Percentiles rank a stretch among this genome's conserved stretches.
Conservation (phyloP, 345 rosid species). For the Mallotus nudiflorus region DNA sequence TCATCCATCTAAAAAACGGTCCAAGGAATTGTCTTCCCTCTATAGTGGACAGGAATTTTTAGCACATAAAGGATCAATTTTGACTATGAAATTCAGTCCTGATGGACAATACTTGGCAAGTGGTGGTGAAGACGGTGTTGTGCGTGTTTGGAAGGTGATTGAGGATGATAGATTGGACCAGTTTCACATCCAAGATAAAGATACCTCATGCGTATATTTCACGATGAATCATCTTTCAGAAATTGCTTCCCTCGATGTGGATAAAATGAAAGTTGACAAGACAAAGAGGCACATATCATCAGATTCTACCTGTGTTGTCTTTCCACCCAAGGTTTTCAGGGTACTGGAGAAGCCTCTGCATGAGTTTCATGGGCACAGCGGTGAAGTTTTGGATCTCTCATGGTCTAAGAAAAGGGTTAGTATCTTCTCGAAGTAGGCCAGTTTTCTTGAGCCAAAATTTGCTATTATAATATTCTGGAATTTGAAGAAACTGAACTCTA, state of each 20-base stretch:
- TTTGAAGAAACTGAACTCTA: neutral
- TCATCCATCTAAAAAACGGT: slow-evolving; percentile 41
- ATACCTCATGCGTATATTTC: slow-evolving; percentile 53
- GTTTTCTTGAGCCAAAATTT: slow-evolving; percentile 6
- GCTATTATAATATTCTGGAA: neutral
- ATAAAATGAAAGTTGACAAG: slow-evolving; percentile 40
- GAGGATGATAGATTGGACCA: slow-evolving; percentile 53
- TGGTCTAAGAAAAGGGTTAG: slow-evolving; percentile 83
- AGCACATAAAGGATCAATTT: slow-evolving; percentile 72
- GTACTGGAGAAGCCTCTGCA: slow-evolving; percentile 66
- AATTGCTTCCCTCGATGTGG: slow-evolving; percentile 43
- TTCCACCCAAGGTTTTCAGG: slow-evolving; percentile 62
- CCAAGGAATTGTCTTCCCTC: slow-evolving; percentile 68
- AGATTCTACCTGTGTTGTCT: slow-evolving; percentile 57
- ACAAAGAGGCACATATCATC: slow-evolving; percentile 47
- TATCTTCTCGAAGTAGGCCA: neutral
- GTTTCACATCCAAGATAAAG: slow-evolving; percentile 43
- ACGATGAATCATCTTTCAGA: slow-evolving; percentile 51
- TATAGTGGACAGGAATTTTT: slow-evolving; percentile 66
- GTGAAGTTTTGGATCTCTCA: slow-evolving; percentile 72
- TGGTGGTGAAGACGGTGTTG: slow-evolving; percentile 71
- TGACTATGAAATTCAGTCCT: slow-evolving; percentile 69
- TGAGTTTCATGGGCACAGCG: slow-evolving; percentile 62
- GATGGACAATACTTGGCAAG: slow-evolving; percentile 72
- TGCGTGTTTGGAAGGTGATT: slow-evolving; percentile 70